Evolutionary conservation across 169 alveolate genomes (phyloP), one percentile per base, ranked within the genome.

Genomic region (Sarcocystis neurona): DNA sequence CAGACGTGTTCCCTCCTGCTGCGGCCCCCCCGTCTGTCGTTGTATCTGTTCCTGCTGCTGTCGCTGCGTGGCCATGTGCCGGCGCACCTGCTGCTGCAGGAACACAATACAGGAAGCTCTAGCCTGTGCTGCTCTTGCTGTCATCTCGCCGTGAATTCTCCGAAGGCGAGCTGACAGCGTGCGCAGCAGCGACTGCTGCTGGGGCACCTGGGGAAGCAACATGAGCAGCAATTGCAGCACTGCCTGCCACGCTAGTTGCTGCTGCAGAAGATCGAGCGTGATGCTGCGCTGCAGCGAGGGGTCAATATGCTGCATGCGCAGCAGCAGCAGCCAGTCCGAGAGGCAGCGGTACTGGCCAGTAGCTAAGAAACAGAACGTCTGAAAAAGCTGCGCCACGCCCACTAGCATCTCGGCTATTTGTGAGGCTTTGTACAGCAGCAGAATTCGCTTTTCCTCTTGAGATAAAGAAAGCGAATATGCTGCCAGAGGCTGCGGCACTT

Each of bases 241-340:
- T 37, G 84, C 77, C 34, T 60, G 90, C 90, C 90, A 85, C 75
- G 66, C 47, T 44, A 85, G 84, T 66, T 85, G 90, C 79, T 85
- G 90, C 70, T 85, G 90, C 39, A 85, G 74, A 23, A 85, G 60
- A 39, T 85, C 90, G 15, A 85, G 53, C 32, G 90, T 68, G 3
- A 85, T 41, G 50, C 53, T 63, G 0, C 90, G 90, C 23, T 41
- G 90, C 23, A 85, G 90, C 8, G 90, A 85, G 27, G 90, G 90
- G 23, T 63, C 84, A 10, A 85, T 85, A 43, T 56, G 72, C 37
- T 77, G n/a, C 90, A 85, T 85, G 46, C 70, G 60, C 53, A 85
- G 44, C 27, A 72, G 75, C 23, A 85, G 74, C 77, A 85, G 3
- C 90, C 90, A 85, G 27, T 85, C 90, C 47, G 84, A 46, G 20